These are phyloP conservation scores for Claviceps fusiformis DNA, from an alignment of 2,329 filamentous ascomycete genomes.

Conservation along the genomic window DNA sequence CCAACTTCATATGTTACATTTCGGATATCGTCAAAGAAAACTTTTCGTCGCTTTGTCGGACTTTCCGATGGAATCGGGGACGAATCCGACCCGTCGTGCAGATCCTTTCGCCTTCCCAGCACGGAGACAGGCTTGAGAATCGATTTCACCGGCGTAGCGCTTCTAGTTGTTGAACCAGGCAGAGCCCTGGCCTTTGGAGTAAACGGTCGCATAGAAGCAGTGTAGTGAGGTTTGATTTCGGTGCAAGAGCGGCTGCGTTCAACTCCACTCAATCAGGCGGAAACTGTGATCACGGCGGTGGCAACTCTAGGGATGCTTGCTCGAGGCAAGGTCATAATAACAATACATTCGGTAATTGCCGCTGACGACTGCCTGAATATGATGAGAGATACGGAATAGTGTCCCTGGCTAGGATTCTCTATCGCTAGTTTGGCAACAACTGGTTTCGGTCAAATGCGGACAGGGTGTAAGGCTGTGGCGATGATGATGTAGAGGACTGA, in stretches of 20 bases:
- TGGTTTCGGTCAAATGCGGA: not conserved
- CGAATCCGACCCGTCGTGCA: conserved; percentile 29
- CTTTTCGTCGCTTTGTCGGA: conserved; percentile 40
- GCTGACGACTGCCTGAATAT: not conserved
- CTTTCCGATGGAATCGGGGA: conserved; percentile 23
- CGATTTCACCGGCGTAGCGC: conserved; percentile 33
- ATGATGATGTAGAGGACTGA: conserved; percentile 8
- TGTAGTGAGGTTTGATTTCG: not conserved
- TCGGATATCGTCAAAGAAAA: conserved; percentile 44
- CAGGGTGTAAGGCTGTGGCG: not conserved
- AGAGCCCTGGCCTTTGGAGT: conserved; percentile 21
- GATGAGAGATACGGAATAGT: not conserved
- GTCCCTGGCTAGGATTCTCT: not conserved
- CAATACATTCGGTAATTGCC: not conserved
- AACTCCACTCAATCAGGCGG: not conserved
- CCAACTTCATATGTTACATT: conserved; percentile 44
- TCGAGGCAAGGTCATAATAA: not conserved
- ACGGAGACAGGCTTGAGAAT: conserved; percentile 37
- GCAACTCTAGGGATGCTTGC: conserved; percentile 1
- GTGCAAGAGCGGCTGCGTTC: not conserved
- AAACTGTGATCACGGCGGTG: not conserved
- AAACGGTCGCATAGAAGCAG: conserved; percentile 18
- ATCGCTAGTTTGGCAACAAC: not conserved
- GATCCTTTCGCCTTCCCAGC: conserved; percentile 29
- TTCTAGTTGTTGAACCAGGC: conserved; percentile 19